Evolutionary conservation across 2,329 filamentous ascomycete genomes (phyloP), one percentile per base, ranked within the genome.

Genomic region (Thielaviopsis euricoi): DNA sequence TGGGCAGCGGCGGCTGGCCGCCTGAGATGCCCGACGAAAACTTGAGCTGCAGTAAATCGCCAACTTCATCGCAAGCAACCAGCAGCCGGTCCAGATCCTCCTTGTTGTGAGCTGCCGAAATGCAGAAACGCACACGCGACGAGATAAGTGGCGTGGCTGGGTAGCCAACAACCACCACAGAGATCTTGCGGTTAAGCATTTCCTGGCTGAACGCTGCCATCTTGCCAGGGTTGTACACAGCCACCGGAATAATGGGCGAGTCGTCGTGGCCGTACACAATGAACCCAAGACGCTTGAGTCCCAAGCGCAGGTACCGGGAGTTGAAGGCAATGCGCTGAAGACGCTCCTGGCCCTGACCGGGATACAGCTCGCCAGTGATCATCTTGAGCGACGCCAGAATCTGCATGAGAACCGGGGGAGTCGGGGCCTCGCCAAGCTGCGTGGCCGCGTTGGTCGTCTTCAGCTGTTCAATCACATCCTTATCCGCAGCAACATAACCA

Each of bases 211-310:
- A 98, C 60, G 93, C 91, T 4, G 91, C 87, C 78, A 98, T 96
- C 75, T 98, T 98, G 66, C 88, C 93, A n/a, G 93, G 93, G 73
- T 97, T 89, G 77, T 96, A 98, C 26, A 98, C 82, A 67, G 95
- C 80, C 64, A 98, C 71, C 57, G 93, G 93, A 64, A 98, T 89
- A 65, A 98, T 97, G 58, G 93, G 93, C 5, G 90, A 96, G 73
- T 98, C 93, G 67, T 98, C 93, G 69, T 97, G 90, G 61, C 93
- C 93, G 68, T 94, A 96, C 57, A 96, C 86, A 67, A 98, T 98
- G 73, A 89, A 91, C 54, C 93, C 93, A 56, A 98, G 83, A 64
- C 93, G 87, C 78, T 98, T 98, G 66, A 98, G 81, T 64, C 93
- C 93, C 26, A 98, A 83, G 60, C 93, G 88, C n/a, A 98, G 87